A percentile compares a stretch with the other conserved stretches of the same genome.
Conservation (phyloP, 2,329 filamentous ascomycete genomes). For the Helicocarpus griseus region DNA sequence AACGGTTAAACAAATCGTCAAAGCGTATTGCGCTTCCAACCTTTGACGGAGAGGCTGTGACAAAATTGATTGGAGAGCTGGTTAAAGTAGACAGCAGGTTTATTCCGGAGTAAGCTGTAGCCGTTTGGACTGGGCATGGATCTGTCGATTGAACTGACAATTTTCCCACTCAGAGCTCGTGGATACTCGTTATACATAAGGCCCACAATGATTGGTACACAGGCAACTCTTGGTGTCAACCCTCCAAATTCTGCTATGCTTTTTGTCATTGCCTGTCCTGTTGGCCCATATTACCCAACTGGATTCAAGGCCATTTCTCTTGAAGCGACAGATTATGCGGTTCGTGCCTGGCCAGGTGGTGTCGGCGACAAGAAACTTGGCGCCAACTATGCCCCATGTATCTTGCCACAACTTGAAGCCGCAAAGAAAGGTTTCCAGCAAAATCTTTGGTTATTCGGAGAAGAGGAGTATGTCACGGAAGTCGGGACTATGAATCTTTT, state of each 20-base stretch:
- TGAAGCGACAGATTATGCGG: conserved; percentile 92
- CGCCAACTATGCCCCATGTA: conserved; percentile 98
- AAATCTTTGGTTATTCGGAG: conserved; percentile 94
- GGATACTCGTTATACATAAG: conserved; percentile 95
- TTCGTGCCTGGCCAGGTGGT: conserved; percentile 94
- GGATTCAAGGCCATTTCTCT: conserved; percentile 96
- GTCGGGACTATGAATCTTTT: conserved; percentile 99
- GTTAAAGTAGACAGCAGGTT: conserved; percentile 76
- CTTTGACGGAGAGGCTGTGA: conserved; percentile 64
- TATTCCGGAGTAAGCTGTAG: conserved; percentile 59
- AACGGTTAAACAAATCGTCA: conserved; percentile 80
- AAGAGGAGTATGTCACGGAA: conserved; percentile 92
- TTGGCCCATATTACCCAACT: conserved; percentile 95
- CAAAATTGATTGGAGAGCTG: conserved; percentile 71
- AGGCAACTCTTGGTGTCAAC: conserved; percentile 84
- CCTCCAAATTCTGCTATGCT: conserved; percentile 86
- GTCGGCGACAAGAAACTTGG: conserved; percentile 98
- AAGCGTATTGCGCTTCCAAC: conserved; percentile 87
- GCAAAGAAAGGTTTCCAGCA: conserved; percentile 90
- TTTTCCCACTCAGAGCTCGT: conserved; percentile 36
- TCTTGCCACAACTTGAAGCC: conserved; percentile 89
- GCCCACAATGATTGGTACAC: conserved; percentile 94
- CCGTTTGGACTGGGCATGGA: neutral
- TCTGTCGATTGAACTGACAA: conserved; percentile 8
- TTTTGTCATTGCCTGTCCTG: conserved; percentile 90